These are phyloP conservation scores for Torulaspora gathmanii DNA, from an alignment of 805 yeast species.

Conservation along the genomic window DNA sequence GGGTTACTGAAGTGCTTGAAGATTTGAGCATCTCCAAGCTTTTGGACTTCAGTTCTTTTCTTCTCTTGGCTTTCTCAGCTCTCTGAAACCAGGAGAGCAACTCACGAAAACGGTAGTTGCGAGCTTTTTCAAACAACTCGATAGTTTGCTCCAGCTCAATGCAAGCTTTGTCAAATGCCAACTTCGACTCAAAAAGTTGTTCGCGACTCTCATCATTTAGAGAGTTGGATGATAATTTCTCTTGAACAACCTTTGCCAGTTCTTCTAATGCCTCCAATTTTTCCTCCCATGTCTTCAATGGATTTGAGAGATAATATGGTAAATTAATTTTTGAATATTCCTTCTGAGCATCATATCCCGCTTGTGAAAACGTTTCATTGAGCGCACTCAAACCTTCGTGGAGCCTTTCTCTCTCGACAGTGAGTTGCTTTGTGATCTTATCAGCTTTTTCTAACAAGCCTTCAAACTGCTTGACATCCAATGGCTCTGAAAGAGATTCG, in stretches of 20 bases:
- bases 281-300: conserved; percentile 13
- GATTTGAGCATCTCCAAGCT: conserved; percentile 12
- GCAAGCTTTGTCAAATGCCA: conserved; percentile 23
- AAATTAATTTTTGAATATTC: conserved; percentile 45
- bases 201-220: conserved; percentile 27
- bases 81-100: conserved; percentile 26
- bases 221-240: conserved; percentile 25
- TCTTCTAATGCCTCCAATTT: conserved; percentile 15
- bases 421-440: conserved; percentile 40
- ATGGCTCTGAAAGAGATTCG: conserved; percentile 43
- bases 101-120: conserved; percentile 34
- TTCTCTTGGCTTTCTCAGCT: conserved; percentile 25
- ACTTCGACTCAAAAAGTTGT: conserved; percentile 32
- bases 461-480: conserved; percentile 44
- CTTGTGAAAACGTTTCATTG: conserved; percentile 41
- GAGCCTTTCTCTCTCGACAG: conserved; percentile 42
- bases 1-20: not conserved
- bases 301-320: conserved; percentile 20
- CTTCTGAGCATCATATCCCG: conserved; percentile 48
- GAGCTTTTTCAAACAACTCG: conserved; percentile 18
- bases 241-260: conserved; percentile 16
- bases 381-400: conserved; percentile 44
- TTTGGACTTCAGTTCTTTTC: conserved; percentile 25
- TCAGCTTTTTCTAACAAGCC: conserved; percentile 43
- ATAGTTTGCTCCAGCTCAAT: conserved; percentile 17